phyloP scores from a whole-genome alignment of 2,329 filamentous ascomycete genomes.

The Stagonosporopsis tanaceti region DNA sequence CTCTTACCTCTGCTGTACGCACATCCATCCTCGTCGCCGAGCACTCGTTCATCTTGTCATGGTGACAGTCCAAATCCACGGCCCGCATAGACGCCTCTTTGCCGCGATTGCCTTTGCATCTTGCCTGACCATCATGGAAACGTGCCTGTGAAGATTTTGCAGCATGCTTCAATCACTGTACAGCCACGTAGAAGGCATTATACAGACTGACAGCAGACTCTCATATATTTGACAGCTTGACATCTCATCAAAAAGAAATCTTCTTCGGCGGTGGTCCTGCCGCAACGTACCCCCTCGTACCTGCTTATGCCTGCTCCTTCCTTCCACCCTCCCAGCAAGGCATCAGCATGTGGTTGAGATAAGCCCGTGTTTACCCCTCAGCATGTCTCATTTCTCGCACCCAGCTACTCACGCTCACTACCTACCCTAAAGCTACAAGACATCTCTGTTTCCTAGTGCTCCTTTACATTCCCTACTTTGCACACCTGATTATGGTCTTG shows the following conservation, averaged over 20 bases:
- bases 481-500: slow-evolving; percentile 27
- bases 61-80: too few species aligned
- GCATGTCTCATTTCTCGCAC: neutral
- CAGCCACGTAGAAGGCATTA: too few species aligned
- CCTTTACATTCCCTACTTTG: slow-evolving; percentile 16
- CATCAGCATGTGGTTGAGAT: slow-evolving; percentile 12
- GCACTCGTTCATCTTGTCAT: too few species aligned
- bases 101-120: too few species aligned
- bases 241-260: too few species aligned
- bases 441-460: slow-evolving; percentile 18
- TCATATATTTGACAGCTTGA: too few species aligned
- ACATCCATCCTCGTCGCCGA: neutral
- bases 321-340: neutral
- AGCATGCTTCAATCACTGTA: too few species aligned
- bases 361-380: slow-evolving; percentile 6
- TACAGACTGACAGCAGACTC: too few species aligned
- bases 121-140: too few species aligned
- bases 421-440: slow-evolving; percentile 13
- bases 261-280: too few species aligned
- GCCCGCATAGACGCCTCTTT: too few species aligned
- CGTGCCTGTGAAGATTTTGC: too few species aligned
- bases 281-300: neutral
- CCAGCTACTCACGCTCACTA: slow-evolving; percentile 1
- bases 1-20: neutral
- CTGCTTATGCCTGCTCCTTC: slow-evolving; percentile 3